Evolutionary conservation across 208 protist species (phyloP), one percentile per base, ranked within the genome.

Genomic region (Endotrypanum monterogeii): DNA sequence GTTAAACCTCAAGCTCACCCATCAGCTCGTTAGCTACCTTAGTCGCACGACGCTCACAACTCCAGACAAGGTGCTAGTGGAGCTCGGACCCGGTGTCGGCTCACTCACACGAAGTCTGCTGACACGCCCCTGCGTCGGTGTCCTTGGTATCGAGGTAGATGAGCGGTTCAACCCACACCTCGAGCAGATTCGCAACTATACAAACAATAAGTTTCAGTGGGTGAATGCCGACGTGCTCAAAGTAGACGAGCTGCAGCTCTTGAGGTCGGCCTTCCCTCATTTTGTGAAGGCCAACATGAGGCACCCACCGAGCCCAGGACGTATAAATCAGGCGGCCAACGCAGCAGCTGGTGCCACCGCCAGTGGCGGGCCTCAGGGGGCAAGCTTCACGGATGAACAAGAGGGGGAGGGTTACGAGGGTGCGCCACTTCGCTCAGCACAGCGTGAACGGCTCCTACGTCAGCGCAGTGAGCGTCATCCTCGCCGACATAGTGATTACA

Each of bases 1-100:
- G 52, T 72, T 97, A 7, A 96, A 96, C 69, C 71, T 96, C 58
- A 97, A 97, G 60, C 90, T 95, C 9, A 97, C 90, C 0, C 93
- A 97, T 60, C 89, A 94, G 60, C 60, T 95, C 58, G 87, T 86
- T 32, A 83, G 83, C 44, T 85, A 88, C 62, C 77, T 96, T 8
- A 88, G 83, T 60, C 83, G 82, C 65, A 94, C 86, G 35, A 89
- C 89, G 16, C 82, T 94, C 35, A 74, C 79, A 46, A 93, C 90
- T 25, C 69, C 61, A 25, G 89, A 97, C 68, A 95, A 97, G 73
- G 61, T 97, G 58, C 67, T 97, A 50, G 41, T 97, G 30, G 93
- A 97, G 75, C 84, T 97, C 1, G 93, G 93, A 0, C 91, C 93
- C 14, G 93, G 91, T 3, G 87, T 89, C 0, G 93, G 93, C 5